phyloP scores from a whole-genome alignment of 2,329 filamentous ascomycete species.

The Scedosporium aurantiacum region DNA sequence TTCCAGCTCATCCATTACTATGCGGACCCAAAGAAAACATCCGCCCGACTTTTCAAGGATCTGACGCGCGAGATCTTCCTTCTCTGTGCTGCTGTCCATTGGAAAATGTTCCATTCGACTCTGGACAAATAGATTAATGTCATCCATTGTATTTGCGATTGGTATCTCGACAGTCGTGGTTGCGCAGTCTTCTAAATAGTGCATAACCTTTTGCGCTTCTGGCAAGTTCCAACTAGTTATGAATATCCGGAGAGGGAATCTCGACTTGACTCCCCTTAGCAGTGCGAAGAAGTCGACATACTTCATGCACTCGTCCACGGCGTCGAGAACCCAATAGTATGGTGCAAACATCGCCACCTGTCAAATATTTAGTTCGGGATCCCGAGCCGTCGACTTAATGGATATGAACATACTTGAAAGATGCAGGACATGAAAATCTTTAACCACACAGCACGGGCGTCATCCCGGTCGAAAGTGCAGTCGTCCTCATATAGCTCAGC shows the following conservation, averaged over 20 bases:
- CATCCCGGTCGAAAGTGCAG: slow-evolving; percentile 14
- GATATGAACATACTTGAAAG: slow-evolving; percentile 12
- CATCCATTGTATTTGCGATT: neutral
- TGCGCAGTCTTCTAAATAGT: neutral
- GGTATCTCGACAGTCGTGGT: neutral
- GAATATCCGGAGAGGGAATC: neutral
- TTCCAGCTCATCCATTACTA: slow-evolving; percentile 20
- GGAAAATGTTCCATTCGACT: neutral
- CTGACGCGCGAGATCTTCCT: slow-evolving; percentile 10
- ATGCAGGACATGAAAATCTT: slow-evolving; percentile 21
- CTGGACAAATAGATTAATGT: neutral
- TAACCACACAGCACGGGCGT: slow-evolving; percentile 20
- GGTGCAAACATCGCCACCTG: neutral
- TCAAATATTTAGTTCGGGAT: neutral
- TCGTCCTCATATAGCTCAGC: slow-evolving; percentile 14
- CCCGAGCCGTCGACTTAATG: neutral
- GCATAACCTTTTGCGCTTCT: neutral
- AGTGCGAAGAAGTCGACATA: neutral
- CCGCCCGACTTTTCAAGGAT: slow-evolving; percentile 17
- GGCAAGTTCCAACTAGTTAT: neutral
- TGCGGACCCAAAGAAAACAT: slow-evolving; percentile 21
- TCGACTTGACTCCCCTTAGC: neutral
- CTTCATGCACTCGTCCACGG: neutral
- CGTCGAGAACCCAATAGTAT: neutral
- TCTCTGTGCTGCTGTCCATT: neutral